Evolutionary conservation across 1,284 basidiomycete species (phyloP), one percentile per base, ranked within the genome.

Genomic region (Pisolithus thermaeus): DNA sequence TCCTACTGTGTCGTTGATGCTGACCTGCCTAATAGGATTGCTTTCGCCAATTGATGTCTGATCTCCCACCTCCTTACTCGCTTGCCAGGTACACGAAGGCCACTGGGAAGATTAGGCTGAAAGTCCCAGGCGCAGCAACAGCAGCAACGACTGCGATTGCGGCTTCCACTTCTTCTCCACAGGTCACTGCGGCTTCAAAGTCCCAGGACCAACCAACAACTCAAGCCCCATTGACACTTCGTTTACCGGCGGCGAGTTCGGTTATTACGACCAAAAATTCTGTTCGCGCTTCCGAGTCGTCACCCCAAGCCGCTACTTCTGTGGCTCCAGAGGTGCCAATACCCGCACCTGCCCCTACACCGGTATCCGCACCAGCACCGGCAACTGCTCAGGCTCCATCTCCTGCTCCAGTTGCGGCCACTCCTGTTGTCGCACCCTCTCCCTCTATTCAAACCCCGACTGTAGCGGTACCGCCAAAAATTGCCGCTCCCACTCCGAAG

Each of bases 31-130:
- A 51, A 16, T 53, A 90, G 87, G 80, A 84, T 51, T 72, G 80
- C 59, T 90, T 90, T 65, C 77, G 79, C 27, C 75, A 80, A 55
- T 67, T 89, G 18, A 84, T 90, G 84, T 75, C 84, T 4, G 87
- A 90, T 63, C 73, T 90, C 30, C 87, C 88, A 2, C 59, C 78
- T 4, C 83, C 83, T 1, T 77, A 77, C 61, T 57, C 79, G 22
- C 73, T 87, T 32, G 70, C 78, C n/a, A 76, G 81, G 56, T 87
- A 89, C 60, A 50, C 75, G 9, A 78, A 78, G 58, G 70, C 76
- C 3, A 65, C 78, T 2, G 68, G 72, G 12, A 88, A 83, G 68
- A 84, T 89, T 52, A 87, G 80, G 63, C 75, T 90, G 28, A 87
- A 80, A 61, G 74, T 84, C 44, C 78, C 83, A 4, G 62, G 53